These are phyloP conservation scores for Phaeomoniella chlamydospora DNA, from an alignment of 2,329 filamentous ascomycete species.

Conservation along the genomic window DNA sequence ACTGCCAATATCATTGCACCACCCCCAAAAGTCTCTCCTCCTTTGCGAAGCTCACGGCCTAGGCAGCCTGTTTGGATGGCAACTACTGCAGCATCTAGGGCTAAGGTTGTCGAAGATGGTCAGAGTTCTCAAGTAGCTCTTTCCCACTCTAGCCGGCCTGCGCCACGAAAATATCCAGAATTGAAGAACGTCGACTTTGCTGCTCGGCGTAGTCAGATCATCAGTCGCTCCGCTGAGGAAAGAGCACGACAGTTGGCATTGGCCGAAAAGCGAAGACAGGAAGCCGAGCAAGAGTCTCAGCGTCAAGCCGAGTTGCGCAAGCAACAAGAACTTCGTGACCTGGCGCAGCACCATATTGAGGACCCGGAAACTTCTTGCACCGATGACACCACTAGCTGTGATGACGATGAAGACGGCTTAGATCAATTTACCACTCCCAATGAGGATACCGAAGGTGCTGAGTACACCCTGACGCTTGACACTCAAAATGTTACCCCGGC, in stretches of 20 bases:
- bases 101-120: slow-evolving; percentile 47
- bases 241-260: slow-evolving; percentile 37
- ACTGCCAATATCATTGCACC: slow-evolving; percentile 62
- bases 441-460: slow-evolving; percentile 6
- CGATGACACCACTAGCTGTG: not conserved
- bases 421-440: slow-evolving; percentile 4
- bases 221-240: slow-evolving; percentile 69
- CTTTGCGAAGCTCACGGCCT: slow-evolving; percentile 68
- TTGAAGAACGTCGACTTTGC: slow-evolving; percentile 73
- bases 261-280: slow-evolving; percentile 11
- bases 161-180: slow-evolving; percentile 36
- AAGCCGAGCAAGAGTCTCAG: slow-evolving; percentile 6
- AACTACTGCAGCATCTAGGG: slow-evolving; percentile 55
- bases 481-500: slow-evolving; percentile 9
- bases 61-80: slow-evolving; percentile 63
- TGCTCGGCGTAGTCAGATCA: slow-evolving; percentile 65
- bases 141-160: slow-evolving; percentile 16
- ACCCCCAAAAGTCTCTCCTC: slow-evolving; percentile 59
- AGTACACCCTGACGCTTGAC: slow-evolving; percentile 12
- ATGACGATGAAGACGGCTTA: slow-evolving; percentile 2
- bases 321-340: not conserved
- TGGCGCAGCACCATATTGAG: not conserved
- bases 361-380: not conserved
- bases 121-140: slow-evolving; percentile 23
- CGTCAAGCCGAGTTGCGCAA: not conserved